Percentiles rank a stretch among this genome's conserved stretches.
Conservation (phyloP, 2,329 filamentous ascomycete genomes). For the Corniculantispora saksenae region DNA sequence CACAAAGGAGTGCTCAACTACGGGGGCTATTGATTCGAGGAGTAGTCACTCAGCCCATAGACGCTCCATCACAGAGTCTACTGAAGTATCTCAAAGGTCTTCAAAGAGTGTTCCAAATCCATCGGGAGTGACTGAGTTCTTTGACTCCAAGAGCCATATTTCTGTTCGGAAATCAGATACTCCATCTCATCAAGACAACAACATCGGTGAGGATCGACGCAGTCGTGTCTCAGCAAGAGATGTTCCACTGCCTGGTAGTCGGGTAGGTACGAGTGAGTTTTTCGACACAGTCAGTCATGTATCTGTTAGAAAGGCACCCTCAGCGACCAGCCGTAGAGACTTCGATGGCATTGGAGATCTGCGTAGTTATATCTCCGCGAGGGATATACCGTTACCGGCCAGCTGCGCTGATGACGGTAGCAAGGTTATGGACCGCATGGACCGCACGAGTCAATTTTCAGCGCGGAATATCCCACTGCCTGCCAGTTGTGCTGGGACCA, state of each 20-base stretch:
- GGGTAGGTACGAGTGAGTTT: constrained; percentile 6
- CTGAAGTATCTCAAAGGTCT: not conserved
- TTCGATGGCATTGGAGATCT: not conserved
- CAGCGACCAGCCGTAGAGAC: not conserved
- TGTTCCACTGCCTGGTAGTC: constrained; percentile 9
- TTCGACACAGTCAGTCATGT: constrained; percentile 17
- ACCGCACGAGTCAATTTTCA: constrained; percentile 41
- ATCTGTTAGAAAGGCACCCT: not conserved
- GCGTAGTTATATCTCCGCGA: constrained; percentile 32
- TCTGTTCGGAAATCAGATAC: not conserved
- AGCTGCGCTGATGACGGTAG: constrained; percentile 44
- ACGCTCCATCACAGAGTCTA: not conserved
- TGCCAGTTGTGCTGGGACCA: not conserved
- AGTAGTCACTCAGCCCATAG: not conserved
- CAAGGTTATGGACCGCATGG: constrained; percentile 44
- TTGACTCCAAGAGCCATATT: not conserved
- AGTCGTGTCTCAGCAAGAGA: constrained; percentile 29
- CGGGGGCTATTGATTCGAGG: not conserved
- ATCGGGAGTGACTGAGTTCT: not conserved
- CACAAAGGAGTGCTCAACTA: too few species aligned
- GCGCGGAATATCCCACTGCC: constrained; percentile 14
- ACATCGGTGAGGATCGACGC: not conserved
- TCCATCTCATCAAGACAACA: not conserved
- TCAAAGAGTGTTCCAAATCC: not conserved
- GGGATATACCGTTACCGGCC: constrained; percentile 41